Conservation (phyloP, 2,329 filamentous ascomycete genomes). For the Fusarium continuum region DNA sequence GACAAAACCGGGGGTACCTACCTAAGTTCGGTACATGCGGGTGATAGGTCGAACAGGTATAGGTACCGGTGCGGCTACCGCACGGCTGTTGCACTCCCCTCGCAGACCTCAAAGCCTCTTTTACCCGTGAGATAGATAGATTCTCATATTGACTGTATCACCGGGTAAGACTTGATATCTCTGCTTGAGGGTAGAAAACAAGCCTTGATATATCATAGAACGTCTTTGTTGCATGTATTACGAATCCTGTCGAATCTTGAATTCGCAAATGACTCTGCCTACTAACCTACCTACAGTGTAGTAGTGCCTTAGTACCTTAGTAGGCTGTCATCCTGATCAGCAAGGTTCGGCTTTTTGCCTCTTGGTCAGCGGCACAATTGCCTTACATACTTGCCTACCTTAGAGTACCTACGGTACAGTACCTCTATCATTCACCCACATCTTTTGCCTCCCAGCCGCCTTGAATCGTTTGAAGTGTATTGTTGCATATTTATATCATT, state of each 20-base stretch:
- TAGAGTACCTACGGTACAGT: too few species aligned
- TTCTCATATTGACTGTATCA: constrained; percentile 7
- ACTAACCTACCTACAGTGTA: too few species aligned
- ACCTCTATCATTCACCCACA: background rate
- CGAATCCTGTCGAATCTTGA: constrained; percentile 16
- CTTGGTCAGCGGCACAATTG: constrained; percentile 21
- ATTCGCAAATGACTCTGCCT: constrained; percentile 9
- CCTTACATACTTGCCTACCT: too few species aligned
- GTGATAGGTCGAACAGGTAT: background rate
- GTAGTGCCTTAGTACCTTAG: too few species aligned
- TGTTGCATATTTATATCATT: background rate
- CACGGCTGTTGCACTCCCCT: background rate
- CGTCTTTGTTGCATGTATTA: background rate
- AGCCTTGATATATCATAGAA: background rate
- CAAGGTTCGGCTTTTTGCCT: constrained; percentile 13
- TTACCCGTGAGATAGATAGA: constrained; percentile 20
- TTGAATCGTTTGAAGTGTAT: background rate
- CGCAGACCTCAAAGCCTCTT: constrained; percentile 24
- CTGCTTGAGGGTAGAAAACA: too few species aligned
- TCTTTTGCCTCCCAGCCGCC: constrained; percentile 2
- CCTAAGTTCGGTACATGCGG: constrained; percentile 15
- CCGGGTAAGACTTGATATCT: background rate
- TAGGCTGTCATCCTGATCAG: constrained; percentile 36
- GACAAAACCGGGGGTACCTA: constrained; percentile 18
- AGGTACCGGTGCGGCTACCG: constrained; percentile 4